Percentiles rank a stretch among this genome's conserved stretches.
Evolutionary conservation across 2,329 filamentous ascomycete genomes (phyloP).

Genomic region (Sarocladium oryzae): DNA sequence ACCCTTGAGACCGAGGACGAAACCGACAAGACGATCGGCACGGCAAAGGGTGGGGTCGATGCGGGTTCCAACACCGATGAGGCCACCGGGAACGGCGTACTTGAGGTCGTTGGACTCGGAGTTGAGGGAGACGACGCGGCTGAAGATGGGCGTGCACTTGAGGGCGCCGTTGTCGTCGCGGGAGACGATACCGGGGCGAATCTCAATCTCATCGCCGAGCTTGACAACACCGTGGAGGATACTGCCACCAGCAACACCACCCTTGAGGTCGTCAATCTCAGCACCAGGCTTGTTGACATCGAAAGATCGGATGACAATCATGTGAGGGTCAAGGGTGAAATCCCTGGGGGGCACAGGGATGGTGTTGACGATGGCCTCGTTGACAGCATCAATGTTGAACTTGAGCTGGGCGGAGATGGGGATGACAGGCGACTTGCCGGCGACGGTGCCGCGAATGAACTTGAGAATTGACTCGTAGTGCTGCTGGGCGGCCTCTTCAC

Average conservation of each 20-base stretch:
- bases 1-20: conserved; percentile 92
- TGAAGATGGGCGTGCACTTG: conserved; percentile 96
- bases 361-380: conserved; percentile 90
- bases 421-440: conserved; percentile 89
- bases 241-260: conserved; percentile 94
- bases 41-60: conserved; percentile 97
- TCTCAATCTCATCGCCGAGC: conserved; percentile 96
- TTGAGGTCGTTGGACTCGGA: conserved; percentile 98
- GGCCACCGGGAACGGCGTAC: conserved; percentile 93
- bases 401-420: conserved; percentile 97
- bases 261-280: conserved; percentile 96
- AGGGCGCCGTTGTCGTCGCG: conserved; percentile 91
- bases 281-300: conserved; percentile 99
- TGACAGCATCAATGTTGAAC: conserved; percentile 98
- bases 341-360: conserved; percentile 89
- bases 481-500: conserved; percentile 85
- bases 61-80: conserved; percentile 96
- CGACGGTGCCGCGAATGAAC: conserved; percentile 96
- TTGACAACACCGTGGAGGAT: conserved; percentile 96
- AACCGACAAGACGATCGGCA: conserved; percentile 97
- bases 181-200: conserved; percentile 95
- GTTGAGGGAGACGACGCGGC: conserved; percentile 88
- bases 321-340: conserved; percentile 87
- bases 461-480: conserved; percentile 98
- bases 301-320: conserved; percentile 99